Evolutionary conservation across 495 filamentous ascomycete genomes (phyloP).

Genomic region (Aspergillus biplanus): DNA sequence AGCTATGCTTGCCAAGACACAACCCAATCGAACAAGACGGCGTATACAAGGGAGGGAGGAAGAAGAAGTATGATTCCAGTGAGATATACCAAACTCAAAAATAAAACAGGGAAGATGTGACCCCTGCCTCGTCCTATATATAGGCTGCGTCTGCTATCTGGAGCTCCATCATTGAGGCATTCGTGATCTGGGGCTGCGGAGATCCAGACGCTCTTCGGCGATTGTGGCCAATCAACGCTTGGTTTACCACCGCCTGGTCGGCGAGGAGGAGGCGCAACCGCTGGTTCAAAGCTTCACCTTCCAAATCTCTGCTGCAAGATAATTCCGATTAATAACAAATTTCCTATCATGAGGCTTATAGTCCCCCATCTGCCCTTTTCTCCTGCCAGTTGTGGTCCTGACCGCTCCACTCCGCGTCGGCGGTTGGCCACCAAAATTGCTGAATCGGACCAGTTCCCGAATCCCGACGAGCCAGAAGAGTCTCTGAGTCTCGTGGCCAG

Average conservation of each 20-base stretch:
- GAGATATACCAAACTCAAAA: no score
- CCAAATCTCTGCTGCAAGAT: not conserved
- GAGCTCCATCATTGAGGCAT: not conserved
- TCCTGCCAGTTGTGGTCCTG: slow-evolving; percentile 4
- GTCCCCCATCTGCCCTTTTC: slow-evolving; percentile 9
- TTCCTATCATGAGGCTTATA: not conserved
- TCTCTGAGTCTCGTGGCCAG: no score
- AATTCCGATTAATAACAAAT: slow-evolving; percentile 19
- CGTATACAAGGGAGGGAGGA: not conserved
- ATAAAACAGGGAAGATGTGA: no score
- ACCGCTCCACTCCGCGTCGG: slow-evolving; percentile 10
- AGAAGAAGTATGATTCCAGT: slow-evolving; percentile 1
- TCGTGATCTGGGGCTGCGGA: slow-evolving; percentile 1
- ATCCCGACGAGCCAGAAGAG: not conserved
- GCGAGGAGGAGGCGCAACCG: slow-evolving; percentile 4
- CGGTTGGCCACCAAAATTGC: not conserved
- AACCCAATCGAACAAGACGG: no score
- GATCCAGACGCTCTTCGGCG: slow-evolving; percentile 21
- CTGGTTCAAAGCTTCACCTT: slow-evolving; percentile 2
- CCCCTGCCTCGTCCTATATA: not conserved
- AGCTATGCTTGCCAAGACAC: no score
- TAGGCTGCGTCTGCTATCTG: not conserved
- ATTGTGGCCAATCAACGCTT: slow-evolving; percentile 23
- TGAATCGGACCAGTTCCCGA: slow-evolving; percentile 1
- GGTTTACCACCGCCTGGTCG: slow-evolving; percentile 9